Evolutionary conservation across 2,329 filamentous ascomycete genomes (phyloP), one percentile per base, ranked within the genome.

Genomic region (Fusarium duplospermum): DNA sequence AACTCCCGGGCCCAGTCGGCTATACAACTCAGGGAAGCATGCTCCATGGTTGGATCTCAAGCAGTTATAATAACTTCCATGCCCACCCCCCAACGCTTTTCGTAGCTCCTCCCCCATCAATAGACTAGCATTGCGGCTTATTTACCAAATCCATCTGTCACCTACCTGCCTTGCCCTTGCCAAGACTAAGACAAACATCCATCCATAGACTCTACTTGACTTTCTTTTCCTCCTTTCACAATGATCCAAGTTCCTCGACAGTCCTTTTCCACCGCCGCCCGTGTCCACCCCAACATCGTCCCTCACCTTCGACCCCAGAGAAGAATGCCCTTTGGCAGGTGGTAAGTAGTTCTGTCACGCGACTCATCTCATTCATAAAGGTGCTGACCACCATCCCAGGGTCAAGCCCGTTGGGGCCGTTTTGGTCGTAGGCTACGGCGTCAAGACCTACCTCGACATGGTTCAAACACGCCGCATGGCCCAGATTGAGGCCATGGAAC

Each of bases 381-480:
- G 54, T 67, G 27, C 67, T 70, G 57, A 67, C 73, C 65, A 57
- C 64, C 58, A 62, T 65, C 16, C 13, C 67, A 84, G 82, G 78
- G 61, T 81, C 27, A 81, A 82, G 63, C 77, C 81, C 54, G 75
- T 81, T 59, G 76, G 76, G 35, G 80, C 78, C 59, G 70, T 82
- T 66, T 70, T 79, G n/a, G 78, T 78, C 50, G 76, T 80, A 56
- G 83, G 81, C 63, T 82, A 81, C 70, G 82, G 81, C 40, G 77
- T 78, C 66, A 84, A 83, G 57, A 62, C 77, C 16, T 84, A 80
- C 61, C 66, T 81, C 27, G 77, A 82, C 54, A 75, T 69, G 61
- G 67, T 75, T 42, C 71, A 77, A 65, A 72, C 77, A 63, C 80
- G 78, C 33, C 80, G 77, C 29, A 67, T 74, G 24, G 77, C 79